Evolutionary conservation across 768 basidiomycete species (phyloP).

Genomic region (Phylloporus sp.): DNA sequence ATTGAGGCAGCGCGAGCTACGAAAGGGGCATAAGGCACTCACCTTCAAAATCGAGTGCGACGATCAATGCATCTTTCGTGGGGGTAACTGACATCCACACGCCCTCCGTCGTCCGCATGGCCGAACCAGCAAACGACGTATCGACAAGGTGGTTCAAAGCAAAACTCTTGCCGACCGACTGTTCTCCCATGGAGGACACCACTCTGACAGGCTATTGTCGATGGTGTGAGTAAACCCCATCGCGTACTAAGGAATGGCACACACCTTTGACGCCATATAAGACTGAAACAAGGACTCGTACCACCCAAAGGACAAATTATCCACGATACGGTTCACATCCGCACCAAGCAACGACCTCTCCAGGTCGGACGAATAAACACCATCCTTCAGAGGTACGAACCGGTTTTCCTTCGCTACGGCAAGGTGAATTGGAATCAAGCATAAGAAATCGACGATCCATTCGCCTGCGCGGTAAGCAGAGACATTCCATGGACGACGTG

Average conservation of each 20-base stretch:
- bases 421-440: constrained; percentile 62
- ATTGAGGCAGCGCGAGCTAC: neutral
- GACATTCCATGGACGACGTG: constrained; percentile 19
- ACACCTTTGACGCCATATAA: constrained; percentile 54
- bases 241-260: neutral
- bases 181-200: constrained; percentile 67
- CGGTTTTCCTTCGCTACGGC: constrained; percentile 57
- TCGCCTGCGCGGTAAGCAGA: constrained; percentile 50
- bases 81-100: constrained; percentile 69
- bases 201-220: constrained; percentile 52
- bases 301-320: constrained; percentile 57
- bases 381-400: constrained; percentile 59
- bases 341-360: constrained; percentile 57
- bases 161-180: constrained; percentile 62
- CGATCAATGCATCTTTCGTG: constrained; percentile 48
- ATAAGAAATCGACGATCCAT: constrained; percentile 59
- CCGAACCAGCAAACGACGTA: constrained; percentile 62
- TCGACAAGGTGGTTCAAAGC: constrained; percentile 58
- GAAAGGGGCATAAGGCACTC: neutral
- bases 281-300: constrained; percentile 62
- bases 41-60: constrained; percentile 67
- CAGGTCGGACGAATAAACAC: constrained; percentile 45
- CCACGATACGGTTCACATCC: constrained; percentile 53
- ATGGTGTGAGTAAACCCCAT: neutral
- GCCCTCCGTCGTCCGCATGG: constrained; percentile 65